Percentiles rank a stretch among this genome's conserved stretches.
Evolutionary conservation across 2,329 filamentous ascomycete genomes (phyloP).

Genomic region (Monilinia vaccinii-corymbosi): DNA sequence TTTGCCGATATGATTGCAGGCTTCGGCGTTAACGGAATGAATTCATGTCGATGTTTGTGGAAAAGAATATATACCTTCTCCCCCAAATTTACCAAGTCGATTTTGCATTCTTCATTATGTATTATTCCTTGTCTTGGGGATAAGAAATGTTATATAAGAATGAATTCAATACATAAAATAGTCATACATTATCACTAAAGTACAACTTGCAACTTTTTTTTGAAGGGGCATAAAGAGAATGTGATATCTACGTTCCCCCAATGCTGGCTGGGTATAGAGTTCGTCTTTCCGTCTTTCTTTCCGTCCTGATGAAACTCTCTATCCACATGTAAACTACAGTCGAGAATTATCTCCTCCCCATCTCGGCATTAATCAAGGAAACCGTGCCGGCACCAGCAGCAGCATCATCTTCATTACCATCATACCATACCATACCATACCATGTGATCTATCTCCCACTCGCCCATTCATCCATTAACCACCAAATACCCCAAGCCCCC

Average conservation of each 20-base stretch:
- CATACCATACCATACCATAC: background rate
- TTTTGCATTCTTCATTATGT: background rate
- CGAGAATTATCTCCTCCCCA: background rate
- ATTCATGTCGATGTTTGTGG: background rate
- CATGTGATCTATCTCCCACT: background rate
- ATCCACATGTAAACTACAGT: background rate
- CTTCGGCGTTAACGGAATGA: background rate
- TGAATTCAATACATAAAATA: background rate
- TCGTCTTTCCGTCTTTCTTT: background rate
- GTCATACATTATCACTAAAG: background rate
- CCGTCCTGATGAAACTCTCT: background rate
- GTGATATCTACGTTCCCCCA: background rate
- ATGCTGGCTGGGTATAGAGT: background rate
- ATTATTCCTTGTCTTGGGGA: background rate
- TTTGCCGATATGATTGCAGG: background rate
- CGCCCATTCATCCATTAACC: background rate
- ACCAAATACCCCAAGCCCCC: background rate
- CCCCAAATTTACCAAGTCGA: background rate
- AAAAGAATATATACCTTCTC: background rate
- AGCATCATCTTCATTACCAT: background rate
- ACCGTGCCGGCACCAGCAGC: background rate
- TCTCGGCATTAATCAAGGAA: background rate
- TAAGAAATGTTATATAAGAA: background rate
- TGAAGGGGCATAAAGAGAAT: background rate
- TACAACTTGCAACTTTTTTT: background rate